Evolutionary conservation across 2,329 filamentous ascomycete genomes (phyloP).

Genomic region (Scedosporium aurantiacum): DNA sequence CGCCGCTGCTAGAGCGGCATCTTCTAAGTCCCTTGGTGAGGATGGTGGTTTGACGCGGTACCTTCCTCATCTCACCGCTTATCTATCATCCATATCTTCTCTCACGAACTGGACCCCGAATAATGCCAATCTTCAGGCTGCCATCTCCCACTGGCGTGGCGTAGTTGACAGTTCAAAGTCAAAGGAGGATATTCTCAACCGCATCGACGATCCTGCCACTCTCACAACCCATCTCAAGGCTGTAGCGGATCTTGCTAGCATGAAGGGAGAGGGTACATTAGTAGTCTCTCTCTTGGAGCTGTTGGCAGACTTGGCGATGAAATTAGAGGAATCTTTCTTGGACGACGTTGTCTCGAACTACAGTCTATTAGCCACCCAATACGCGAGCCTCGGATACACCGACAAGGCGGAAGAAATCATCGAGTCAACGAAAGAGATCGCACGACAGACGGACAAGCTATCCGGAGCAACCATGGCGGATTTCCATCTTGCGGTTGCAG

Average conservation of each 20-base stretch:
- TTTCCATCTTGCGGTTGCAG: conserved; percentile 59
- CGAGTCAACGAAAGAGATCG: conserved; percentile 41
- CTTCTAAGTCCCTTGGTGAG: conserved; percentile 27
- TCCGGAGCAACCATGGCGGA: conserved; percentile 30
- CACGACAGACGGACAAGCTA: conserved; percentile 23
- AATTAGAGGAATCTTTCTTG: conserved; percentile 7
- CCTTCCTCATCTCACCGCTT: conserved; percentile 35
- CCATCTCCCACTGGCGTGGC: conserved; percentile 32
- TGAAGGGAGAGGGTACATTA: conserved; percentile 36
- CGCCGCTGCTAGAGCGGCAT: conserved; percentile 23
- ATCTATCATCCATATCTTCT: conserved; percentile 31
- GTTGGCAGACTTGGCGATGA: conserved; percentile 29
- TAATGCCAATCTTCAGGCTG: conserved; percentile 20
- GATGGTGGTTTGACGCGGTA: conserved; percentile 33
- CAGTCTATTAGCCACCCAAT: conserved; percentile 39
- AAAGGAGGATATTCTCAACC: conserved; percentile 28
- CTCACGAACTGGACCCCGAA: conserved; percentile 24
- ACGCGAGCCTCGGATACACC: conserved; percentile 41
- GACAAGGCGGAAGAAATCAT: conserved; percentile 42
- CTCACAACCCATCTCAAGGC: conserved; percentile 40
- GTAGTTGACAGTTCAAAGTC: conserved; percentile 28
- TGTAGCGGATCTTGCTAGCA: conserved; percentile 37
- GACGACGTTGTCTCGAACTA: conserved; percentile 33
- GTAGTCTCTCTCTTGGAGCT: conserved; percentile 37
- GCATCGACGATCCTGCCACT: conserved; percentile 37